Percentiles rank a stretch among this genome's conserved stretches.
Conservation (phyloP, 23 red algal genomes). For the Gracilaria vermiculophylla region DNA sequence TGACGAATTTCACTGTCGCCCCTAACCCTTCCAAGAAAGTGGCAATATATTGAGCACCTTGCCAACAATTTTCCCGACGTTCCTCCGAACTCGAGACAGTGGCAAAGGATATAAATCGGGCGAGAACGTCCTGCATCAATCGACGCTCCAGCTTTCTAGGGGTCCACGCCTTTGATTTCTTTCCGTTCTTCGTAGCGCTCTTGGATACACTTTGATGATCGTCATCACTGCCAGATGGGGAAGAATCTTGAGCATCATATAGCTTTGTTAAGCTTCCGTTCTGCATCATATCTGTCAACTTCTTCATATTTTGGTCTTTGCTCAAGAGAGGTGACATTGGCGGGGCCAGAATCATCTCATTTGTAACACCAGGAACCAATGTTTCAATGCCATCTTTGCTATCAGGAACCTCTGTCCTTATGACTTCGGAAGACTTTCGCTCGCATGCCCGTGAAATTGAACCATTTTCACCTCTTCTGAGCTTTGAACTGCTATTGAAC, state of each 20-base stretch:
- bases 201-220: not conserved
- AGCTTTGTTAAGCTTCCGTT: not conserved
- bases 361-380: constrained; percentile 55
- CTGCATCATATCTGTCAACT: not conserved
- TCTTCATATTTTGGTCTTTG: not conserved
- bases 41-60: constrained; percentile 66
- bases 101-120: constrained; percentile 55
- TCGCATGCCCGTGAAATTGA: not conserved
- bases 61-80: constrained; percentile 68
- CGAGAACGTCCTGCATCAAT: constrained; percentile 60
- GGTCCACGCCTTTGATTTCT: not conserved
- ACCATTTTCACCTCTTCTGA: not conserved
- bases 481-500: not conserved
- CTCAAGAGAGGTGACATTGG: constrained; percentile 43
- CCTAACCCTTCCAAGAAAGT: constrained; percentile 61
- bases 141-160: constrained; percentile 50
- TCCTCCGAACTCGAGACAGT: constrained; percentile 55
- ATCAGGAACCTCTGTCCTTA: constrained; percentile 46
- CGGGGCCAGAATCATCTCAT: constrained; percentile 51
- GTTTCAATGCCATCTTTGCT: constrained; percentile 43
- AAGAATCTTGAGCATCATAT: constrained; percentile 2
- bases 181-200: not conserved
- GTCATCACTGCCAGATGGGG: not conserved
- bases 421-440: not conserved
- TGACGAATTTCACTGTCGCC: constrained; percentile 51